Evolutionary conservation across 139 green algal genomes (phyloP).

Genomic region (Parachlorella kessleri): DNA sequence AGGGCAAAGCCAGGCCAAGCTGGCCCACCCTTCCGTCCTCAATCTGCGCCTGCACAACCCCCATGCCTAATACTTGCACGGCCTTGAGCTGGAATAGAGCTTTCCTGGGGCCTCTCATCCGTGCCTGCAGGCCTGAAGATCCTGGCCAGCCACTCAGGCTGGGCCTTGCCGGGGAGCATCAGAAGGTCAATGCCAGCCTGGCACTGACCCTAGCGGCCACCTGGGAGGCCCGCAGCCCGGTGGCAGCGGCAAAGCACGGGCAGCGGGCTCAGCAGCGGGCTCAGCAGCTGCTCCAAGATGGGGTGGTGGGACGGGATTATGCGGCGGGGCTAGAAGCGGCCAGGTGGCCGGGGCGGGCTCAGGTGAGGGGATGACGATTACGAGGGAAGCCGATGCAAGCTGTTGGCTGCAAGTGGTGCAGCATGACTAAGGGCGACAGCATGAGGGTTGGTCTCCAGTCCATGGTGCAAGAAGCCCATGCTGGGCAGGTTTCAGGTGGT

Average conservation of each 20-base stretch:
- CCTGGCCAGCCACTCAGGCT: slow-evolving; percentile 39
- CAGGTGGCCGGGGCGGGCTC: slow-evolving; percentile 78
- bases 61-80: too few species aligned
- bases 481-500: too few species aligned
- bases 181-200: slow-evolving; percentile 86
- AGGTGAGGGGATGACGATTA: slow-evolving; percentile 61
- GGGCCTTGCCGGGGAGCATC: slow-evolving; percentile 83
- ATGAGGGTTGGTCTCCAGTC: too few species aligned
- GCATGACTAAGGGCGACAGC: too few species aligned
- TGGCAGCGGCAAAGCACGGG: slow-evolving; percentile 4
- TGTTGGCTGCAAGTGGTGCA: too few species aligned
- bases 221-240: slow-evolving; percentile 55
- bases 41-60: too few species aligned
- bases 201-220: slow-evolving; percentile 76
- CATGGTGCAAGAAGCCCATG: too few species aligned
- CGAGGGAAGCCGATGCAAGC: too few species aligned
- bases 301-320: slow-evolving; percentile 44
- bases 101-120: too few species aligned
- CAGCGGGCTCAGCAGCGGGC: slow-evolving; percentile 12
- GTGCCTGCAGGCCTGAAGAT: slow-evolving; percentile 6
- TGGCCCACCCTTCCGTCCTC: too few species aligned
- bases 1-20: too few species aligned
- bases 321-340: slow-evolving; percentile 56
- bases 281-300: slow-evolving; percentile 22
- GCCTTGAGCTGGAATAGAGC: too few species aligned